Conservation (phyloP, 495 filamentous ascomycete species). For the Thozetella sp. region DNA sequence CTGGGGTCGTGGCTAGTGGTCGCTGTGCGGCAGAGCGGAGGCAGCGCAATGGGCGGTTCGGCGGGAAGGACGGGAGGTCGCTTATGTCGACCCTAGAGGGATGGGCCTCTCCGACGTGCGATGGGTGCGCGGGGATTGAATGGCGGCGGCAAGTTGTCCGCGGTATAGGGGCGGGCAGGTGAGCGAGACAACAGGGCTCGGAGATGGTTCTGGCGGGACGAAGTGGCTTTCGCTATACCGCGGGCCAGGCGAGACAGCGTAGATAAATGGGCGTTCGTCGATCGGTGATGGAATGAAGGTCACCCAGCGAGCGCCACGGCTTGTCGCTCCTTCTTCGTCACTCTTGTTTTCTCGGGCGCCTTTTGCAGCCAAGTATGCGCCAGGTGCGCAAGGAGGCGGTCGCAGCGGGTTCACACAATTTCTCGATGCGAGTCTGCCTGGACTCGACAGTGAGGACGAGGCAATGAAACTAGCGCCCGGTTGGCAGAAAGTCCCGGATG, state of each 20-base stretch:
- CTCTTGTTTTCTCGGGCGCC: not conserved
- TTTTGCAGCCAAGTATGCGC: not conserved
- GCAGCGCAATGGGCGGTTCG: too few species aligned
- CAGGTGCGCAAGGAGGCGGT: not conserved
- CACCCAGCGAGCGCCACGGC: not conserved
- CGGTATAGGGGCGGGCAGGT: not conserved
- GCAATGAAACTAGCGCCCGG: not conserved
- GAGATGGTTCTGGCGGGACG: not conserved
- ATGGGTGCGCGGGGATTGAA: too few species aligned
- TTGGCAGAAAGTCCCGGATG: slow-evolving; percentile 3
- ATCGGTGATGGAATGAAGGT: not conserved
- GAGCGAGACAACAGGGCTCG: not conserved
- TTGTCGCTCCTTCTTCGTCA: not conserved
- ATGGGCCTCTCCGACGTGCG: too few species aligned
- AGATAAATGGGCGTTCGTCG: not conserved
- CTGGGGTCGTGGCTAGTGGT: too few species aligned
- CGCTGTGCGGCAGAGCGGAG: too few species aligned
- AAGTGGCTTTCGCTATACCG: not conserved
- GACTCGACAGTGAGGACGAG: not conserved
- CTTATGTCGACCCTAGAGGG: too few species aligned
- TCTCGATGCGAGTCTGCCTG: not conserved
- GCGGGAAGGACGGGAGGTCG: too few species aligned
- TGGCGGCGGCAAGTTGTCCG: too few species aligned
- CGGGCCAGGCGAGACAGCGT: not conserved
- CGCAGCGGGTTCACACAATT: not conserved